A percentile compares a stretch with the other conserved stretches of the same genome.
Conservation (phyloP, 148 eudicot species). For the Vaccinium corymbosum region DNA sequence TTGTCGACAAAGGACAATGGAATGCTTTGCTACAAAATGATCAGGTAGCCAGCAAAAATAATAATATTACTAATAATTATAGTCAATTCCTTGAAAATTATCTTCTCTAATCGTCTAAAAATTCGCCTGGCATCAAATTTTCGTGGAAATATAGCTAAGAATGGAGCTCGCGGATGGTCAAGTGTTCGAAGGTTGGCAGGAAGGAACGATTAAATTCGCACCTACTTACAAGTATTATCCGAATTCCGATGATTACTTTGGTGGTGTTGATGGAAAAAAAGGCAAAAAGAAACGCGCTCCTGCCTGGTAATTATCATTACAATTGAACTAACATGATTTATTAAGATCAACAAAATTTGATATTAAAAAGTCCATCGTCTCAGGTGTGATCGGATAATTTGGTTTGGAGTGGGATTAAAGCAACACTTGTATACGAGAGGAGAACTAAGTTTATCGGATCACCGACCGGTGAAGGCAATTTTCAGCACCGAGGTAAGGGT, state of each 20-base stretch:
- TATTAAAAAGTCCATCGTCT: too few species aligned
- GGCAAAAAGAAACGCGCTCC: conserved; percentile 41
- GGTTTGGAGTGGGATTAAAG: conserved; percentile 41
- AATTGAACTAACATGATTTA: too few species aligned
- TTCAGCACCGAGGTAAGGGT: conserved; percentile 25
- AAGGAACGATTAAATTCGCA: conserved; percentile 43
- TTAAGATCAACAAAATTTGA: too few species aligned
- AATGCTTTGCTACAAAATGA: conserved; percentile 27
- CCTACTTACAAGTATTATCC: conserved; percentile 53
- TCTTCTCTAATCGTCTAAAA: neutral
- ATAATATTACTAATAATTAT: neutral
- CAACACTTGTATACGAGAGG: conserved; percentile 36
- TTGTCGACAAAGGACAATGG: conserved; percentile 27
- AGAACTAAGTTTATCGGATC: conserved; percentile 44
- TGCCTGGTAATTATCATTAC: conserved; percentile 36
- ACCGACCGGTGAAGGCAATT: conserved; percentile 47
- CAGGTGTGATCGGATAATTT: conserved; percentile 55
- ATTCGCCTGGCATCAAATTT: neutral
- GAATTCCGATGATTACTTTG: conserved; percentile 45
- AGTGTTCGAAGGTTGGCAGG: conserved; percentile 53
- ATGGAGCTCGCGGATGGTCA: conserved; percentile 36
- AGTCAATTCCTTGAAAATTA: neutral
- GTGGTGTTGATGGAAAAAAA: conserved; percentile 20
- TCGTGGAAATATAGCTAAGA: conserved; percentile 28
- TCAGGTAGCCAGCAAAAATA: conserved; percentile 23